phyloP scores from a whole-genome alignment of 2,329 filamentous ascomycete species.

The Penicillium sclerotigenum region DNA sequence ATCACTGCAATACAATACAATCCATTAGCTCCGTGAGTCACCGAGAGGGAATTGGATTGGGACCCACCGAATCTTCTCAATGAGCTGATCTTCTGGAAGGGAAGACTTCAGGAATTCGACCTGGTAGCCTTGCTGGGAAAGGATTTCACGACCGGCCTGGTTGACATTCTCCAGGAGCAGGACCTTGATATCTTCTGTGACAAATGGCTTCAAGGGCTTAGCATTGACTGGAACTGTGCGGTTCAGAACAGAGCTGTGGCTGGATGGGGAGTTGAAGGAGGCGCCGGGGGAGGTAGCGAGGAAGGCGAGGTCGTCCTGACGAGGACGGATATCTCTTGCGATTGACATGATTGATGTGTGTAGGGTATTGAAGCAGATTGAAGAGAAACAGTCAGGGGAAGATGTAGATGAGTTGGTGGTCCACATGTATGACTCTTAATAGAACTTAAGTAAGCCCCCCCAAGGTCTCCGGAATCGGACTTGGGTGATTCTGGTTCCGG shows the following conservation, averaged over 20 bases:
- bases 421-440: slow-evolving; percentile 8
- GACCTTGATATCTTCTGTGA: slow-evolving; percentile 94
- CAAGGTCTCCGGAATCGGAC: slow-evolving; percentile 19
- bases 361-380: background rate
- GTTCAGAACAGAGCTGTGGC: slow-evolving; percentile 51
- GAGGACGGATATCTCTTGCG: slow-evolving; percentile 36
- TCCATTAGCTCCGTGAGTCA: background rate
- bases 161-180: slow-evolving; percentile 95
- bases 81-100: slow-evolving; percentile 85
- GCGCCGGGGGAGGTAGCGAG: slow-evolving; percentile 72
- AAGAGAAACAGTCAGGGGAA: slow-evolving; percentile 4
- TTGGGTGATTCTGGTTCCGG: background rate
- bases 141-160: slow-evolving; percentile 77
- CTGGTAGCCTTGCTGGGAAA: slow-evolving; percentile 86
- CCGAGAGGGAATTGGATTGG: background rate
- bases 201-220: slow-evolving; percentile 91
- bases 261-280: slow-evolving; percentile 71
- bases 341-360: slow-evolving; percentile 27
- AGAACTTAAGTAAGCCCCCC: slow-evolving; percentile 19
- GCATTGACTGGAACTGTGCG: slow-evolving; percentile 46
- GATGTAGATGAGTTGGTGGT: slow-evolving; percentile 8
- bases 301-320: slow-evolving; percentile 43
- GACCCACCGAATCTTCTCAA: slow-evolving; percentile 86
- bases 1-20: slow-evolving; percentile 55
- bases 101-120: slow-evolving; percentile 89